Base-by-base conservation (phyloP, 176 grass and related monocot species). In the Triticum monococcum region DNA sequence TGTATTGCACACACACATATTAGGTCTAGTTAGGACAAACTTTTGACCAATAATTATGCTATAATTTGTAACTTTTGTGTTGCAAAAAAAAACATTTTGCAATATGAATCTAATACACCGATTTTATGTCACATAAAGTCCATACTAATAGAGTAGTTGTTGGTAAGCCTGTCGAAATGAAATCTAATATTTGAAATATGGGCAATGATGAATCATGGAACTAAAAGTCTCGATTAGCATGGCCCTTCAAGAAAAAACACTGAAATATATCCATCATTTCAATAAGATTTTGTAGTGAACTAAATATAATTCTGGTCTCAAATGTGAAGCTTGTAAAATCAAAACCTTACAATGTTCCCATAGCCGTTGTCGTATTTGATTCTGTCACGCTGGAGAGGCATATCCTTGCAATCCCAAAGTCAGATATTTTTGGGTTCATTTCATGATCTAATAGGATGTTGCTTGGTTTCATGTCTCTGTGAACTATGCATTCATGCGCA, bases 401-500 rank as follows among this genome's bases (percentile, higher is more conserved):
- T 45, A 84, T 79, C 65, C 88, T 85, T 30, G 93, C 93, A 25
- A 90, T 86, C 75, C 93, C 90, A 41, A 95, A 95, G 54, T 95
- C 93, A 2, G 93, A 95, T 46, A 95, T 90, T 83, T 92, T 95
- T 17, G 93, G 88, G 25, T 90, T 92, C 85, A 92, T 86, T 11
- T 92, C 66, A 57, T 46, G 2, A 67, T 95, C 93, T 31, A 95
- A 75, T n/a, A 92, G 36, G 57, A 92, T 79, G 74, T 92, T 92
- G 64, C 86, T 92, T 8, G 90, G 78, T 86, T 92, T 92, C 73
- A 91, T 60, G 65, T 92, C 92, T 68, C 92, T 78, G 10, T 94
- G 93, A 20, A 92, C 78, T 37, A 95, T 88, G 24, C 79, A 76
- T 26, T 12, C 37, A 5, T 82, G 86, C 1, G 82, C 79, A 71